phyloP scores from a whole-genome alignment of 1,284 basidiomycete species.

The Ceratobasidium sp. region DNA sequence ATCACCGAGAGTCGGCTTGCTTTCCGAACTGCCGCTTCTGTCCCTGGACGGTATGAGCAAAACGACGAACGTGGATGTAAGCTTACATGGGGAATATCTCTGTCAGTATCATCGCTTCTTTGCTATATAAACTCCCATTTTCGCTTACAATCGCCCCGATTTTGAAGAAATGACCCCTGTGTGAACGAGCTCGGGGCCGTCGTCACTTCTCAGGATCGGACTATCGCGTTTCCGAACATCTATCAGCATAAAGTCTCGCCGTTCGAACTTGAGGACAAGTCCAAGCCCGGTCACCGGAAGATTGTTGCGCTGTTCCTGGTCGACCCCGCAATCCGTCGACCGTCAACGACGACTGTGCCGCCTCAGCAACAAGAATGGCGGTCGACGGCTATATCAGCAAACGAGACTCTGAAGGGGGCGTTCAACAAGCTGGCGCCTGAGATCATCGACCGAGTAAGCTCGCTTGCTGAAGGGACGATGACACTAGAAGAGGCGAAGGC shows the following conservation, averaged over 20 bases:
- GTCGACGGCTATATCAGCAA: conserved; percentile 20
- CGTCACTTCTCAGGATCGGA: conserved; percentile 55
- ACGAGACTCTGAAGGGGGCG: neutral
- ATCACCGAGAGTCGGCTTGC: conserved; percentile 31
- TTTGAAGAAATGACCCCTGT: neutral
- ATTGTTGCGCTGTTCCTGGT: conserved; percentile 58
- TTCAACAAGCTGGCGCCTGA: no score
- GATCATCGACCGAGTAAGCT: neutral
- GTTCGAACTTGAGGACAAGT: conserved; percentile 54
- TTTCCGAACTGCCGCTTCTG: conserved; percentile 8
- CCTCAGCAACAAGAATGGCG: conserved; percentile 55
- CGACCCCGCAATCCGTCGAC: conserved; percentile 52
- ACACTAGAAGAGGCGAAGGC: neutral
- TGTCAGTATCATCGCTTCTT: neutral
- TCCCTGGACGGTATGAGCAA: conserved; percentile 7
- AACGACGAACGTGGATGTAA: neutral
- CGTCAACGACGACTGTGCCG: conserved; percentile 49
- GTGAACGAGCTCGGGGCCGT: conserved; percentile 52
- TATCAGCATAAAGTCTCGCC: conserved; percentile 55
- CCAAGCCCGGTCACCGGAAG: conserved; percentile 56
- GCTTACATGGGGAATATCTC: neutral
- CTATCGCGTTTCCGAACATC: conserved; percentile 68
- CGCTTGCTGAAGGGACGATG: neutral
- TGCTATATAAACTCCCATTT: neutral
- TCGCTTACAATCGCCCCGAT: neutral